Evolutionary conservation across 1,284 basidiomycete genomes (phyloP), one percentile per base, ranked within the genome.

Genomic region (Rhodotorula glutinis): DNA sequence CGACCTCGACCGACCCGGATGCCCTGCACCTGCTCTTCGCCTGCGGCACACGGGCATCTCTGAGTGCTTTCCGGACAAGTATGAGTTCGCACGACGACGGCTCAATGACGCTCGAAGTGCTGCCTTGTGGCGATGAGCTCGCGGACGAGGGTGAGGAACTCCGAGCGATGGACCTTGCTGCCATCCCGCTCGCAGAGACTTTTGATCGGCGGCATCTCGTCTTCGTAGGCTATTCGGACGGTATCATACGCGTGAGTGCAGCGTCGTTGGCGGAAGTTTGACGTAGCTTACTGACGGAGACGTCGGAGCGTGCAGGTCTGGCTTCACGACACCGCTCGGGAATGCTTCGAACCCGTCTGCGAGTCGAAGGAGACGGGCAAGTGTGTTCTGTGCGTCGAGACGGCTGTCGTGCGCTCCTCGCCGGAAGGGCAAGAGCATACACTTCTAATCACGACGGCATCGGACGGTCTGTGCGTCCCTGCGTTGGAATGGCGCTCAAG

Each of bases 91-190:
- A 1, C n/a, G 16, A 14, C 8, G 9, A 10, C 27, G 4, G 19
- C 10, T 5, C 1, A 30, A 8, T 27, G 25, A 53, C 44, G 29
- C 13, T 57, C 23, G 9, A 38, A 11, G 60, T 66, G 0, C 43
- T 49, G 21, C 41, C 51, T 14, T 1, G 2, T 3, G 65, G 65
- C 0, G 53, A 40, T 13, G 38, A 59, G 4, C 52, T 66, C 21
- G 60, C 56, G 21, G 56, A 59, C 9, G 65, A 66, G 29, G 65
- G 65, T 19, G 61, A 49, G 21, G 65, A 69, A 47, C 49, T 69
- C 29, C 40, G 66, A 16, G 54, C 59, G 38, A 68, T 68, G 66
- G 63, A 59, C 23, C 51, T 68, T 29, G 51, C 54, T 0, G 38
- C 55, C 2, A 23, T 52, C 9, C 13, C 25, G 21, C n/a, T 17